Evolutionary conservation across 768 basidiomycete genomes (phyloP), one percentile per base, ranked within the genome.

Genomic region (Naganishia vishniacii): DNA sequence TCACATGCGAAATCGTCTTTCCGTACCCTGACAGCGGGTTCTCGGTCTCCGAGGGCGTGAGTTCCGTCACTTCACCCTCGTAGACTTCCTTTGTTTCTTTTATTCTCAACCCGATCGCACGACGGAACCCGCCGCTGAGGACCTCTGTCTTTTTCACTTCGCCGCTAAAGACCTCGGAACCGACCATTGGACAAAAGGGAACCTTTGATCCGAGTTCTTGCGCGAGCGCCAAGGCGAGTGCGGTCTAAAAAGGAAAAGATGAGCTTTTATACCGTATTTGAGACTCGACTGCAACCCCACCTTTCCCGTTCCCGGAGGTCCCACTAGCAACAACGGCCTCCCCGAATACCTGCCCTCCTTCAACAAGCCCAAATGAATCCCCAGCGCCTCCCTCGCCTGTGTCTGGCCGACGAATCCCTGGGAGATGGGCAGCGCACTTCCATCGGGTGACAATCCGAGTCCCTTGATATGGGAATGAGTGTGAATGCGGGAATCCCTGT

Each of bases 61-160:
- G 80, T 73, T 98, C 94, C 9, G 94, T 98, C 18, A 99, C 89
- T 79, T 99, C 94, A 65, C 95, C 94, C 77, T 98, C 94, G 78
- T 93, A 98, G 7, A 98, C 92, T 73, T 95, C 91, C 76, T 99
- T 98, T 6, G 93, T 97, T 79, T 98, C 95, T 78, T 98, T 98
- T 81, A 98, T 95, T 75, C 94, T 85, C 40, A 98, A 83, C 91
- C 93, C 94, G 66, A 99, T 99, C 13, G 95, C 93, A 70, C 95
- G 81, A 64, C 94, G 83, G 79, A 98, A 98, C 40, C 86, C 85
- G 77, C 97, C 94, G 49, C 92, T 91, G 20, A 99, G 80, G 4
- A 98, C 93, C 75, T 98, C 95, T 1, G 95, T 98, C 83, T 99
- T 99, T 81, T 98, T 98, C 62, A 99, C 92, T 78, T 98, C 94